A percentile compares a stretch with the other conserved stretches of the same genome.
Conservation (phyloP, 768 basidiomycete species). For the Auricularia auricula-judae region DNA sequence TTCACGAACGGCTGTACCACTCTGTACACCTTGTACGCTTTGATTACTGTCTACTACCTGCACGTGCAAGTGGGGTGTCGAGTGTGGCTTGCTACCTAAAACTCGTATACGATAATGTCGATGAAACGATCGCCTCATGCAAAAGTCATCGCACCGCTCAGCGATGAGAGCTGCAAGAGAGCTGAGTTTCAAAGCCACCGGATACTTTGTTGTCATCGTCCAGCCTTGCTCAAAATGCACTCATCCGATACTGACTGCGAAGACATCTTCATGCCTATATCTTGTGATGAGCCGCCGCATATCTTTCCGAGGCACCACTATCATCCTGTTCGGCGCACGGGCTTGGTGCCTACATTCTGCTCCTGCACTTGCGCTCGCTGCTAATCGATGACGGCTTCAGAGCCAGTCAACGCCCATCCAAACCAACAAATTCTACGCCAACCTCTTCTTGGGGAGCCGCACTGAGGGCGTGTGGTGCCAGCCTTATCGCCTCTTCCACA, state of each 20-base stretch:
- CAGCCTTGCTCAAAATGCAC: too few species aligned
- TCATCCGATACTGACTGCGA: background rate
- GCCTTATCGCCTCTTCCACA: slow-evolving; percentile 1
- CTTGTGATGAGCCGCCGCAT: background rate
- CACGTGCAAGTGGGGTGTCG: too few species aligned
- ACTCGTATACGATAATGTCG: too few species aligned
- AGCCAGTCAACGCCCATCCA: background rate
- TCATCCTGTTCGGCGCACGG: slow-evolving; percentile 3
- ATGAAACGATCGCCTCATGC: too few species aligned
- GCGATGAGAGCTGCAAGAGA: too few species aligned
- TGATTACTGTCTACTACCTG: too few species aligned
- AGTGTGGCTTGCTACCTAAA: too few species aligned
- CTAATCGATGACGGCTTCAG: background rate
- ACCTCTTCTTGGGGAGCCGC: slow-evolving; percentile 2
- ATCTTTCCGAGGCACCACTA: slow-evolving; percentile 1
- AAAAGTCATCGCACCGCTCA: too few species aligned
- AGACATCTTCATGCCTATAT: background rate
- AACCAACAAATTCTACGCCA: slow-evolving; percentile 7
- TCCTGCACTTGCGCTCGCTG: background rate
- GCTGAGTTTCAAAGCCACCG: too few species aligned
- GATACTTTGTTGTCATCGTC: too few species aligned
- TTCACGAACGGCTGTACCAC: too few species aligned
- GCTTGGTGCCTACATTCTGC: background rate
- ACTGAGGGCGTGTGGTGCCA: slow-evolving; percentile 1
- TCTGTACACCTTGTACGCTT: too few species aligned